Conservation (phyloP, 1,139 yeast species). For the Diutina sp. region DNA sequence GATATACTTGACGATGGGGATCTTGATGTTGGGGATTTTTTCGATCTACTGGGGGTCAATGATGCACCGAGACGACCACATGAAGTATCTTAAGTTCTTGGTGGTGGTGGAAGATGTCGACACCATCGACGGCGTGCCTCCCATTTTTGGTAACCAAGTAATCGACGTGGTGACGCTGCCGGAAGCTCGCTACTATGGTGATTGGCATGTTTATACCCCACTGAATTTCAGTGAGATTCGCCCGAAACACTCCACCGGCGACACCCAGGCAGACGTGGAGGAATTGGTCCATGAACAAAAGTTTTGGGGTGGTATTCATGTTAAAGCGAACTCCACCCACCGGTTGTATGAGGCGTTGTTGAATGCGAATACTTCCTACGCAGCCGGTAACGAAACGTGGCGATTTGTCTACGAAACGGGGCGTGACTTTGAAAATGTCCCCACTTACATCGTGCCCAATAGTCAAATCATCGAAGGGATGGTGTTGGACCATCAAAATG, state of each 20-base stretch:
- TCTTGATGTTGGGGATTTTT: constrained; percentile 6
- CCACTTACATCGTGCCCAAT: not conserved
- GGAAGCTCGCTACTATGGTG: constrained; percentile 17
- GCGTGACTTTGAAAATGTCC: constrained; percentile 16
- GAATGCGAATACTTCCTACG: constrained; percentile 12
- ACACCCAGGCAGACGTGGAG: constrained; percentile 18
- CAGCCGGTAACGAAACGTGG: constrained; percentile 6
- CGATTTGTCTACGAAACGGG: constrained; percentile 23
- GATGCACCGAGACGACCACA: constrained; percentile 25
- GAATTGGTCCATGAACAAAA: constrained; percentile 31
- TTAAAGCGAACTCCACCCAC: constrained; percentile 31
- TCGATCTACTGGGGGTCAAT: constrained; percentile 48
- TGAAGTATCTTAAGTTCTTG: constrained; percentile 26
- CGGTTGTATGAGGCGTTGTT: constrained; percentile 20
- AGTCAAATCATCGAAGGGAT: constrained; percentile 13
- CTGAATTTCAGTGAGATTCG: constrained; percentile 4
- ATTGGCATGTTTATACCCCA: constrained; percentile 21
- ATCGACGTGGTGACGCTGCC: constrained; percentile 11
- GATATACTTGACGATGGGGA: constrained; percentile 4
- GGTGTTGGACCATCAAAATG: constrained; percentile 13
- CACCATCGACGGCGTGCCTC: constrained; percentile 11
- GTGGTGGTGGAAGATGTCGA: constrained; percentile 33
- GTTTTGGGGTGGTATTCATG: constrained; percentile 42
- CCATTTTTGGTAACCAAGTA: constrained; percentile 22
- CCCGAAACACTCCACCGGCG: constrained; percentile 14